Evolutionary conservation across 192 early-diverging fungal genomes (phyloP).

Genomic region (Coemansia sp.): DNA sequence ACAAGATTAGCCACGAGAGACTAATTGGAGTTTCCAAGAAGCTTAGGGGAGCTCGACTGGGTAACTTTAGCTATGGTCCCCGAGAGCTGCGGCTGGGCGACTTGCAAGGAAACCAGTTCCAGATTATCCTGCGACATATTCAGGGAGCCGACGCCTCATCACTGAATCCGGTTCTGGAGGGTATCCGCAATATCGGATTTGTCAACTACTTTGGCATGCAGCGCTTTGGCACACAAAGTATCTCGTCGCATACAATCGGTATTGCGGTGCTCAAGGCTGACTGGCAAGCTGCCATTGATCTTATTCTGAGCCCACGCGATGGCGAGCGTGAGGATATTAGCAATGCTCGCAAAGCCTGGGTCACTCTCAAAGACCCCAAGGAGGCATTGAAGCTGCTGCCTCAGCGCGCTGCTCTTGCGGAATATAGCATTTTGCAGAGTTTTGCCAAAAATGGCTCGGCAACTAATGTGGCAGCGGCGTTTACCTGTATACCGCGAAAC

Average conservation of each 20-base stretch:
- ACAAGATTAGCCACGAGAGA: conserved; percentile 50
- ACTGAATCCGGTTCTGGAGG: conserved; percentile 59
- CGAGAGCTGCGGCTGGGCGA: conserved; percentile 78
- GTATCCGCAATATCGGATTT: conserved; percentile 75
- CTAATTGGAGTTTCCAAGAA: conserved; percentile 17
- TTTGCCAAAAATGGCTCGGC: conserved; percentile 53
- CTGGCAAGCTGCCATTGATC: conserved; percentile 70
- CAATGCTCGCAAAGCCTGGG: conserved; percentile 71
- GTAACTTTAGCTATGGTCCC: conserved; percentile 71
- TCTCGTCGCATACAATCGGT: conserved; percentile 81
- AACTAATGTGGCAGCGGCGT: conserved; percentile 59
- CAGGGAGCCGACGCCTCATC: conserved; percentile 51
- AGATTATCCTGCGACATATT: conserved; percentile 70
- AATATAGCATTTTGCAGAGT: conserved; percentile 64
- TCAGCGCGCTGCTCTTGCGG: conserved; percentile 60
- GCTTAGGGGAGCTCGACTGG: conserved; percentile 53
- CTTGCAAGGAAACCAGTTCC: conserved; percentile 86
- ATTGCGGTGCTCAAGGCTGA: conserved; percentile 67
- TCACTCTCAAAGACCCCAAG: conserved; percentile 57
- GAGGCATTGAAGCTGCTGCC: conserved; percentile 68
- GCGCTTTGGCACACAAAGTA: conserved; percentile 85
- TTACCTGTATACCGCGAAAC: conserved; percentile 76
- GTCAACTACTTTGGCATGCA: conserved; percentile 99
- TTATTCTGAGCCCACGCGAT: conserved; percentile 79
- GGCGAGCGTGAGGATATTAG: conserved; percentile 66